Conservation (phyloP, 2,329 filamentous ascomycete species). For the Myriosclerotinia duriaeana region DNA sequence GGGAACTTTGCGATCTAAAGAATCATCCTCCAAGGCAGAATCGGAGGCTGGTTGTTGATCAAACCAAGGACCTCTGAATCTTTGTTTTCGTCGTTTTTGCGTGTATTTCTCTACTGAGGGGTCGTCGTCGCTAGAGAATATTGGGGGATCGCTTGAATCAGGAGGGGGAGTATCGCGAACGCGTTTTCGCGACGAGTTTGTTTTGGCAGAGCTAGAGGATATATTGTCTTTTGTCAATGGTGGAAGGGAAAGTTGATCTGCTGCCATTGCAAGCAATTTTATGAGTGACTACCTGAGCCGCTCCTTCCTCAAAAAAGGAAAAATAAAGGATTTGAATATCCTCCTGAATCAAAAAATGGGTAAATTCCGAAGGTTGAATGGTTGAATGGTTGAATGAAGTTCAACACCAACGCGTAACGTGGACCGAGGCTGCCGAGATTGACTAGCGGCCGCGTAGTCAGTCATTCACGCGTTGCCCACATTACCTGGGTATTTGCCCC, state of each 20-base stretch:
- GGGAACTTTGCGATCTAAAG: slow-evolving; percentile 11
- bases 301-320: background rate
- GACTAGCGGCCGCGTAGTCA: slow-evolving; percentile 6
- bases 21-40: slow-evolving; percentile 26
- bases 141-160: slow-evolving; percentile 65
- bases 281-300: background rate
- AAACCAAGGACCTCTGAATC: slow-evolving; percentile 68
- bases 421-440: slow-evolving; percentile 3
- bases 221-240: slow-evolving; percentile 19
- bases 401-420: background rate
- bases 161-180: slow-evolving; percentile 41
- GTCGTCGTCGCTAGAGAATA: slow-evolving; percentile 74
- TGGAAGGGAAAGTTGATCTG: slow-evolving; percentile 31
- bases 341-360: background rate
- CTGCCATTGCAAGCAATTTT: slow-evolving; percentile 26
- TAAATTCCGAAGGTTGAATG: background rate
- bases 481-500: too few relatives aligned
- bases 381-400: too few relatives aligned
- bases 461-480: too few relatives aligned
- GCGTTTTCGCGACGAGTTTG: slow-evolving; percentile 42
- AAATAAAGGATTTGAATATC: background rate
- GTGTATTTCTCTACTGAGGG: slow-evolving; percentile 65
- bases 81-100: slow-evolving; percentile 57
- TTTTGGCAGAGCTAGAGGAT: slow-evolving; percentile 6
- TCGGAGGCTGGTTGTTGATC: slow-evolving; percentile 52